Conservation (phyloP, 108 stramenopile genomes). For the Mayamaea pseudoterrestris region DNA sequence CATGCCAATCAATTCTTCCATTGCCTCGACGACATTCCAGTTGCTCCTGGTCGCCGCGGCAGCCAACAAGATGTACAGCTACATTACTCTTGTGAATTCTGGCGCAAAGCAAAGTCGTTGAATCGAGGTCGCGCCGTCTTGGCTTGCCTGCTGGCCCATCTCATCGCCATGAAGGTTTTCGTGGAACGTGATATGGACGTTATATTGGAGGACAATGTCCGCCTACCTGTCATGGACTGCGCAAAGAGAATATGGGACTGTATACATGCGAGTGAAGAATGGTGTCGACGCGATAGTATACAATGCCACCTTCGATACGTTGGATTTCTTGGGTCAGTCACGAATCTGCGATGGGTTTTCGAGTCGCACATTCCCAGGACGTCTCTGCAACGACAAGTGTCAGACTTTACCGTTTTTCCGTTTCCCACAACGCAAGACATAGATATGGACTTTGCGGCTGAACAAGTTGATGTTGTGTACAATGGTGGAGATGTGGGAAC, state of each 20-base stretch:
- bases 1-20: conserved; percentile 17
- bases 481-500: too few relatives aligned
- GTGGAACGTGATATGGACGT: conserved; percentile 56
- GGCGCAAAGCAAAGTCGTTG: conserved; percentile 68
- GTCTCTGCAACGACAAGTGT: too few relatives aligned
- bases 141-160: conserved; percentile 72
- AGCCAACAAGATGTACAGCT: conserved; percentile 33
- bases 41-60: conserved; percentile 28
- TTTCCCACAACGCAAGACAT: conserved; percentile 55
- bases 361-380: conserved; percentile 12
- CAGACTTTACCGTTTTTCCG: conserved; percentile 27
- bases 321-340: conserved; percentile 70
- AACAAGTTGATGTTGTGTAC: background rate
- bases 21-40: conserved; percentile 21
- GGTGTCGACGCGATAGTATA: conserved; percentile 4
- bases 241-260: conserved; percentile 49
- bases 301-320: conserved; percentile 18
- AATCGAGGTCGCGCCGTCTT: conserved; percentile 70
- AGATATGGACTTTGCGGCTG: conserved; percentile 7
- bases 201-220: conserved; percentile 80
- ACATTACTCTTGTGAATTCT: conserved; percentile 69
- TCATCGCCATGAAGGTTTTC: conserved; percentile 64
- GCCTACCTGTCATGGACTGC: conserved; percentile 28
- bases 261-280: conserved; percentile 21
- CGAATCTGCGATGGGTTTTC: conserved; percentile 68